Base-by-base conservation (phyloP, 257 asterid species). In the Echium plantagineum region DNA sequence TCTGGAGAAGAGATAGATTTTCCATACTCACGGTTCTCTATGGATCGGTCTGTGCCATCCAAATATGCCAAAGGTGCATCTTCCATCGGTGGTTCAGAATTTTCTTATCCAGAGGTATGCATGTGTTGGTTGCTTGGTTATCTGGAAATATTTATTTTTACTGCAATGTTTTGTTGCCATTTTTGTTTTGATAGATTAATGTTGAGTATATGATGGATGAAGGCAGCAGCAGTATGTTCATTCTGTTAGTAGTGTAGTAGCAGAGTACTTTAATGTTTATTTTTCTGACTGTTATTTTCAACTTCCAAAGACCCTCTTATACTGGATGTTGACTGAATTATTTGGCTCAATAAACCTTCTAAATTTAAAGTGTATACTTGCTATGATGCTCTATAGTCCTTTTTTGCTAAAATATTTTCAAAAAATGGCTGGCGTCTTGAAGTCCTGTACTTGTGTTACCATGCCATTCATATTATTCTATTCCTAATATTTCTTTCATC, bases 91-190 rank as follows among this genome's bases (percentile, higher is more conserved):
- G 80, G 62, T 62, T 72, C 94, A 49, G 70, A 83, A 51, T 73
- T 77, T 66, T 77, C 97, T 63, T 69, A 86, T 79, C 66, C 95
- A 7, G 94, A 89, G 97, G 94, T 89, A 70, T 66, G 61, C 30
- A 61, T 21, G 21, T 26, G 48, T 28, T 54, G 9, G n/a, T n/a
- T n/a, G n/a, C n/a, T n/a, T n/a, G n/a, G 46, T 21, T 63, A 31
- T 47, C 46, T 21, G 6, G 47, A 18, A 35, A 54, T 48, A 9
- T 21, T 10, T 21, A 47, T 54, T 35, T 35, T 35, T 35, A 35
- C 46, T 35, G 10, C 46, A 35, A 35, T 35, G 46, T 1, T 35
- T 19, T 5, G 2, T 19, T 21, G 15, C 12, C 7, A 5, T 31
- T 6, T 6, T 38, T 7, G 12, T 5, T 46, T 64, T 46, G 15